These are phyloP conservation scores for Flaveria floridana DNA, from an alignment of 140 eudicot genomes.

Conservation along the genomic window DNA sequence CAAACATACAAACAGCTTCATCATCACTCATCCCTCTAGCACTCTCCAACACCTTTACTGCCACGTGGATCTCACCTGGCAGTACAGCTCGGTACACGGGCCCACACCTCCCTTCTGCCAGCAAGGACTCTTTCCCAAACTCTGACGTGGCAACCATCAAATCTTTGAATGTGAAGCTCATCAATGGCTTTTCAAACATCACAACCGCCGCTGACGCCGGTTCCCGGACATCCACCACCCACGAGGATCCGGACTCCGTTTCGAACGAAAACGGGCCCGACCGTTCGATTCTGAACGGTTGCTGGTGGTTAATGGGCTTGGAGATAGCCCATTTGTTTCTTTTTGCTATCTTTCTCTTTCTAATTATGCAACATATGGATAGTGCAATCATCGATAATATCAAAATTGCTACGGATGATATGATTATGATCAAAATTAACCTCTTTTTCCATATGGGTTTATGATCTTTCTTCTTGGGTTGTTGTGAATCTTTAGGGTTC, in stretches of 20 bases:
- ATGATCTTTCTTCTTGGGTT: constrained; percentile 25
- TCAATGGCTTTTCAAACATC: constrained; percentile 97
- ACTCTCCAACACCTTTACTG: constrained; percentile 81
- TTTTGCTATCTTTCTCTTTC: constrained; percentile 45
- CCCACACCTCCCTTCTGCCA: constrained; percentile 94
- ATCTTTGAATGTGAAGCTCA: constrained; percentile 86
- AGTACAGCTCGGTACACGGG: constrained; percentile 92
- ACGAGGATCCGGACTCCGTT: constrained; percentile 93
- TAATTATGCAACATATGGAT: constrained; percentile 39
- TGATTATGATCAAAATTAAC: constrained; percentile 26
- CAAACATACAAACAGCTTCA: constrained; percentile 66
- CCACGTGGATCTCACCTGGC: constrained; percentile 99
- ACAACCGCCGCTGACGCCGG: constrained; percentile 85
- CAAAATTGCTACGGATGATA: constrained; percentile 39
- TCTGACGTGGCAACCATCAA: constrained; percentile 90
- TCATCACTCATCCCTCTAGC: constrained; percentile 58
- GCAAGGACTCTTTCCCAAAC: constrained; percentile 81
- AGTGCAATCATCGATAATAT: constrained; percentile 30
- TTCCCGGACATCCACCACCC: constrained; percentile 90
- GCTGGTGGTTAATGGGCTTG: constrained; percentile 56
- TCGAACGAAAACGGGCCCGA: constrained; percentile 93
- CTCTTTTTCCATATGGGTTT: constrained; percentile 38
- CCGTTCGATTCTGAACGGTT: constrained; percentile 69
- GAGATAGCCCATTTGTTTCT: constrained; percentile 90
- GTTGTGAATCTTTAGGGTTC: constrained; percentile 29